phyloP scores from a whole-genome alignment of 2,329 filamentous ascomycete genomes.

The Metarhizium album region DNA sequence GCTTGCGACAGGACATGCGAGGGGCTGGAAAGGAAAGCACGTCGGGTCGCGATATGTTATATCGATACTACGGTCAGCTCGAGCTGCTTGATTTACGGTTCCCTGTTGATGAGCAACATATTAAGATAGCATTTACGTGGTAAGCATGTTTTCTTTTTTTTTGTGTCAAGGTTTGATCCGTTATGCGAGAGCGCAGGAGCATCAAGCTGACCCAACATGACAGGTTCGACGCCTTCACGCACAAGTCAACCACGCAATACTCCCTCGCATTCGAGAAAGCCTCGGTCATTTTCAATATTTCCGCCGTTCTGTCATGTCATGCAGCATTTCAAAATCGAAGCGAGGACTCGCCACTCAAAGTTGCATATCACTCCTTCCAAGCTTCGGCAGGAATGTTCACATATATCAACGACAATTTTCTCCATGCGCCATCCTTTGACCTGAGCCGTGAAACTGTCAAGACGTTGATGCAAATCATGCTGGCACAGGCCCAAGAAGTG shows the following conservation, averaged over 20 bases:
- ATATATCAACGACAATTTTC: slow-evolving; percentile 99
- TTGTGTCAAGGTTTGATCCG: slow-evolving; percentile 13
- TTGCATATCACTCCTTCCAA: slow-evolving; percentile 96
- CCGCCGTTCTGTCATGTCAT: slow-evolving; percentile 90
- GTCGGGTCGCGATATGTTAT: slow-evolving; percentile 82
- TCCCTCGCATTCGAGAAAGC: slow-evolving; percentile 97
- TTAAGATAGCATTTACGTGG: slow-evolving; percentile 99
- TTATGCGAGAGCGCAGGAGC: neutral
- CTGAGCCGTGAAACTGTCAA: slow-evolving; percentile 93
- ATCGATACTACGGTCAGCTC: slow-evolving; percentile 95
- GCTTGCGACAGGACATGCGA: slow-evolving; percentile 94
- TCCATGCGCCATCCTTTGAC: slow-evolving; percentile 94
- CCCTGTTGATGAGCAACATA: slow-evolving; percentile 96
- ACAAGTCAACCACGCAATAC: slow-evolving; percentile 94
- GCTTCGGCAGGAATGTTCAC: slow-evolving; percentile 99
- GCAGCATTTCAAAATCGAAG: slow-evolving; percentile 85
- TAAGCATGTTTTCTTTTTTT: no score
- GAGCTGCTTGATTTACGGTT: slow-evolving; percentile 91
- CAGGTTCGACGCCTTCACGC: slow-evolving; percentile 99
- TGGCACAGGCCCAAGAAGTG: slow-evolving; percentile 93
- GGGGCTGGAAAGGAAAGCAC: slow-evolving; percentile 95
- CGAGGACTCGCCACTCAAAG: slow-evolving; percentile 88
- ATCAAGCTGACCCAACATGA: slow-evolving; percentile 6
- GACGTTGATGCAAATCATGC: slow-evolving; percentile 81
- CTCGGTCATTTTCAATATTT: slow-evolving; percentile 99